Base-by-base conservation (phyloP, 2,329 filamentous ascomycete species). In the Trichocomaceae sp. region DNA sequence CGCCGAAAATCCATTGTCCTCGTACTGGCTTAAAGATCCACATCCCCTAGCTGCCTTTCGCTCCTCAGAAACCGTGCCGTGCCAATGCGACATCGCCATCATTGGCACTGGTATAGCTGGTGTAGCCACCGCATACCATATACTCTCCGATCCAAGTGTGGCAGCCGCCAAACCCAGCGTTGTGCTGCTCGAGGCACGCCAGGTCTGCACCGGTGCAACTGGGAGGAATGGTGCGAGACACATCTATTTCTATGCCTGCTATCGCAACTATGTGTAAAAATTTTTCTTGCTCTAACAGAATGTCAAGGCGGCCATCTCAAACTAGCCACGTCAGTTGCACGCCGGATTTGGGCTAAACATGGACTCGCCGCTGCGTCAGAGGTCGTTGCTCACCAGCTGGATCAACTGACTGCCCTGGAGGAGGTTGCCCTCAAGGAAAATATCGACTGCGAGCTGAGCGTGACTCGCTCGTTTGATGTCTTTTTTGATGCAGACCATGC, bases 391-490 rank as follows among this genome's bases (percentile, higher is more conserved):
- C 75, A 75, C 54, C 73, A 77, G 54, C 62, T 64, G 3, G 61
- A 66, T 17, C 71, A 77, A 59, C 61, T 76, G 17, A 53, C 61
- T 2, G 67, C 66, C 1, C 60, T 77, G 20, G 69, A 72, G 52
- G 61, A 68, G 1, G 61, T 75, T 4, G 63, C 75, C 8, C 66
- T 72, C 26, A 66, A 64, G 35, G 72, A 76, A 54, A 62, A 65
- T 0, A 73, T 76, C 31, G 72, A 75, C 20, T 76, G 74, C 49
- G 73, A 77, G 39, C 70, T 74, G 31, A 61, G 61, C 1, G 59
- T 75, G 2, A 72, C 71, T 1, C 61, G 69, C 17, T 66, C 67
- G 2, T 62, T 71, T 29, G 74, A 76, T 58, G 69, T 73, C 1
- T 68, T 69, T 52, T 60, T 70, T n/a, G 65, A 68, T 29, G 58